Conservation (phyloP, 441 rosid genomes). For the Bocquillonia castaneifolia region DNA sequence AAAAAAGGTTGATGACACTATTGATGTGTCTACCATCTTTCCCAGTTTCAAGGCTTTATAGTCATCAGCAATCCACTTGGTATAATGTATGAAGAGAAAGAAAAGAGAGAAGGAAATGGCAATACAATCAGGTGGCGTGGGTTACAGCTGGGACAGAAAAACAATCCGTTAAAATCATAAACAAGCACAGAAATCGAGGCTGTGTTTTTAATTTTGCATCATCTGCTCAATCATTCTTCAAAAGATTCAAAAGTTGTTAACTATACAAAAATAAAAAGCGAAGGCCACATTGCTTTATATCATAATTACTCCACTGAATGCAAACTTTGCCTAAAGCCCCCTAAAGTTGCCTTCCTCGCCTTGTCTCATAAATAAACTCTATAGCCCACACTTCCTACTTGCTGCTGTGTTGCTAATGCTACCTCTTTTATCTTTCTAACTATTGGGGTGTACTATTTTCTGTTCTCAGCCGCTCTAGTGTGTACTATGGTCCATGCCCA, state of each 20-base stretch:
- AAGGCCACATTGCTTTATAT: conserved; percentile 18
- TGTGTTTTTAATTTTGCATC: conserved; percentile 17
- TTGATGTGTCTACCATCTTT: background rate
- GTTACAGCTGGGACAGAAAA: conserved; percentile 29
- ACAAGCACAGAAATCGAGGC: conserved; percentile 30
- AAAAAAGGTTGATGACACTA: background rate
- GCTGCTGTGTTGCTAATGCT: background rate
- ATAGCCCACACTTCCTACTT: background rate
- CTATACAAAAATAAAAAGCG: background rate
- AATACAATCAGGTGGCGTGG: conserved; percentile 13
- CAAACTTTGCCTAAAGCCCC: background rate
- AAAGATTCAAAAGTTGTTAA: conserved; percentile 40
- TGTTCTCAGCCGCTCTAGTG: background rate
- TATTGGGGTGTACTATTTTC: background rate
- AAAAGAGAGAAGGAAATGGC: background rate
- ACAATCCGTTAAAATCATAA: conserved; percentile 20
- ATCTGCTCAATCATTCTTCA: conserved; percentile 39
- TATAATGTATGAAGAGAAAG: background rate
- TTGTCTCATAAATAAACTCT: background rate
- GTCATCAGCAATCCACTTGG: background rate
- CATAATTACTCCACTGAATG: conserved; percentile 31
- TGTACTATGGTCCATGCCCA: background rate
- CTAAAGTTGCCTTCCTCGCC: background rate
- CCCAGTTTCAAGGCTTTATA: conserved; percentile 26
- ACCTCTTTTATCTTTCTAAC: background rate